Percentiles rank a stretch among this genome's conserved stretches.
These are phyloP conservation scores for Zymoseptoria ardabiliae DNA, from an alignment of 2,329 filamentous ascomycete species.

Conservation along the genomic window DNA sequence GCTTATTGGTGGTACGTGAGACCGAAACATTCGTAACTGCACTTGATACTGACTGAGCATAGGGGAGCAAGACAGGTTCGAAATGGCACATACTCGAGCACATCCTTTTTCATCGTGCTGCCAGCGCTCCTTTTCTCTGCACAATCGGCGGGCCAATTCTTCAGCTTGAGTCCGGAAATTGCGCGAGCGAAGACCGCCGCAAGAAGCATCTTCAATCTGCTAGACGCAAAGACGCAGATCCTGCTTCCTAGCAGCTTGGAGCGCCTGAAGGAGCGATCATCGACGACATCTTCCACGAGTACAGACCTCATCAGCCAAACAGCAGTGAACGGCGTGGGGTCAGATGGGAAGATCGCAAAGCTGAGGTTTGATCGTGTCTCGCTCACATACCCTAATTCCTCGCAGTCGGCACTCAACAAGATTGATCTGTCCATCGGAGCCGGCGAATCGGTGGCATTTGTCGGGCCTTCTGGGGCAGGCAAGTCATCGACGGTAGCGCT, in stretches of 20 bases:
- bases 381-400: conserved; percentile 33
- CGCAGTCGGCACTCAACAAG: conserved; percentile 37
- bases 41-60: conserved; percentile 1
- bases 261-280: background rate
- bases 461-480: conserved; percentile 40
- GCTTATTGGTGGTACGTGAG: conserved; percentile 41
- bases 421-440: conserved; percentile 42
- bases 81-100: conserved; percentile 34
- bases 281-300: conserved; percentile 1
- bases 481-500: conserved; percentile 41
- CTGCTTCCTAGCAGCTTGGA: conserved; percentile 3
- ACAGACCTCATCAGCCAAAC: conserved; percentile 17
- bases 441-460: conserved; percentile 47
- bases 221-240: conserved; percentile 35
- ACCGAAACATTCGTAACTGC: background rate
- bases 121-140: conserved; percentile 42
- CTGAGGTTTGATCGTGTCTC: conserved; percentile 33
- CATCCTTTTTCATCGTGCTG: conserved; percentile 40
- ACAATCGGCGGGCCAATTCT: conserved; percentile 41
- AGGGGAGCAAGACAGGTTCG: conserved; percentile 37
- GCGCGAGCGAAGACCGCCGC: conserved; percentile 39
- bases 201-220: conserved; percentile 37
- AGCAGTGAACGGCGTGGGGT: background rate
- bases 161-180: conserved; percentile 41
- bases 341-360: conserved; percentile 7